phyloP scores from a whole-genome alignment of 2,329 filamentous ascomycete genomes.

The Neofusicoccum ribis region DNA sequence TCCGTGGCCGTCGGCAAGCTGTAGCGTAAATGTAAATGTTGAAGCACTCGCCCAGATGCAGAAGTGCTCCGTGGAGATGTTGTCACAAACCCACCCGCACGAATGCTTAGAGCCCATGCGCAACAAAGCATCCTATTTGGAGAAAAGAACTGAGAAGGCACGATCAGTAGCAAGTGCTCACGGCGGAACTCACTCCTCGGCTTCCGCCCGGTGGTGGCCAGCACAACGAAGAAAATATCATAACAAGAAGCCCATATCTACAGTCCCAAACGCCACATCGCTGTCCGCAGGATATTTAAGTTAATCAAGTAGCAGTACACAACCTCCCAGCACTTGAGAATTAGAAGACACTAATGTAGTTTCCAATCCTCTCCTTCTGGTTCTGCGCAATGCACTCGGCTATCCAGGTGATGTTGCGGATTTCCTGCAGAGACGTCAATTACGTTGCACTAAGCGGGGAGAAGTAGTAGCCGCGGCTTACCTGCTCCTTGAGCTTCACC shows the following conservation, averaged over 20 bases:
- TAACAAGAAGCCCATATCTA: conserved; percentile 18
- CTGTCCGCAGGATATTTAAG: conserved; percentile 18
- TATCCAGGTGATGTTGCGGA: conserved; percentile 99
- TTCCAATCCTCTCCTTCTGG: conserved; percentile 97
- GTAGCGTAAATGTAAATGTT: background rate
- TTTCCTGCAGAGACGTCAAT: conserved; percentile 65
- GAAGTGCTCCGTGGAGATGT: background rate
- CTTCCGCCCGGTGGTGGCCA: too few species aligned
- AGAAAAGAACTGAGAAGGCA: too few species aligned
- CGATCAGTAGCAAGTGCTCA: too few species aligned
- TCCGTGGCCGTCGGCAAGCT: background rate
- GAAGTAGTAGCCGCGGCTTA: conserved; percentile 47
- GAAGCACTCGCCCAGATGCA: background rate
- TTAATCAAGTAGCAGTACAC: conserved; percentile 10
- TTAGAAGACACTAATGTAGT: conserved; percentile 97
- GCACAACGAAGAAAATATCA: background rate
- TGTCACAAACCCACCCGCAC: background rate
- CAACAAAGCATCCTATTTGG: too few species aligned
- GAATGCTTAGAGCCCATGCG: background rate
- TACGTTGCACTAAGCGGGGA: background rate
- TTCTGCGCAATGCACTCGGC: conserved; percentile 99
- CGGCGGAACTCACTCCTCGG: too few species aligned
- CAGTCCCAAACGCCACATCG: conserved; percentile 16
- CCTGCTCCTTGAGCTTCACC: conserved; percentile 97
- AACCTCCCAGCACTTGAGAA: background rate